These are phyloP conservation scores for Mallotus nudiflorus DNA, from an alignment of 345 rosid genomes.

Conservation along the genomic window DNA sequence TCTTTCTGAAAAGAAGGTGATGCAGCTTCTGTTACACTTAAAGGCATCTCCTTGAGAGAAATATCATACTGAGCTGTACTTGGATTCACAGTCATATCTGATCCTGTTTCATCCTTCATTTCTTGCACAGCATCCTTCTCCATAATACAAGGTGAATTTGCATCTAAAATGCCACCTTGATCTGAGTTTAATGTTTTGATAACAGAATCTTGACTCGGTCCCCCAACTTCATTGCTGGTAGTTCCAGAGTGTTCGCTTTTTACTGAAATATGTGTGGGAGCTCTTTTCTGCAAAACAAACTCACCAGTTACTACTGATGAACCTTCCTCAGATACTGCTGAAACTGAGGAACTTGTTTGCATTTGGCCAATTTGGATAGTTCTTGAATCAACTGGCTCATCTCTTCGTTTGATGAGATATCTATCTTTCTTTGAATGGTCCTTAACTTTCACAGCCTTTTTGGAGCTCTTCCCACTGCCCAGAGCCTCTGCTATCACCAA, in stretches of 20 bases:
- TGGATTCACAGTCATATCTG: slow-evolving; percentile 16
- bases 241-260: slow-evolving; percentile 41
- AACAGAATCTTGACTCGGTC: slow-evolving; percentile 35
- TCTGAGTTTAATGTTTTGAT: slow-evolving; percentile 25
- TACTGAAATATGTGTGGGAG: slow-evolving; percentile 27
- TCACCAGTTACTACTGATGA: slow-evolving; percentile 49
- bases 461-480: slow-evolving; percentile 60
- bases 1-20: slow-evolving; percentile 28
- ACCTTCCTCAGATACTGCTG: slow-evolving; percentile 39
- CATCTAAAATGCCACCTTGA: slow-evolving; percentile 27
- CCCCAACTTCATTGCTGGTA: slow-evolving; percentile 35
- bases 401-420: slow-evolving; percentile 79
- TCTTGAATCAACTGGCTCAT: slow-evolving; percentile 48
- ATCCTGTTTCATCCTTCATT: slow-evolving; percentile 24
- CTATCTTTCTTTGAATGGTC: slow-evolving; percentile 73
- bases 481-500: slow-evolving; percentile 84
- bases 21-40: slow-evolving; percentile 19
- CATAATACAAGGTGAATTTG: slow-evolving; percentile 33
- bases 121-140: slow-evolving; percentile 26
- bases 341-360: slow-evolving; percentile 40
- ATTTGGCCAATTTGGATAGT: slow-evolving; percentile 36
- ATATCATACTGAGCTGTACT: slow-evolving; percentile 14
- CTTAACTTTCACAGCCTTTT: slow-evolving; percentile 67
- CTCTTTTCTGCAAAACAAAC: slow-evolving; percentile 76
- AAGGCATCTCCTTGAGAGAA: slow-evolving; percentile 26